Conservation (phyloP, 1,284 basidiomycete genomes). For the Sanguinoderma infundibulare region DNA sequence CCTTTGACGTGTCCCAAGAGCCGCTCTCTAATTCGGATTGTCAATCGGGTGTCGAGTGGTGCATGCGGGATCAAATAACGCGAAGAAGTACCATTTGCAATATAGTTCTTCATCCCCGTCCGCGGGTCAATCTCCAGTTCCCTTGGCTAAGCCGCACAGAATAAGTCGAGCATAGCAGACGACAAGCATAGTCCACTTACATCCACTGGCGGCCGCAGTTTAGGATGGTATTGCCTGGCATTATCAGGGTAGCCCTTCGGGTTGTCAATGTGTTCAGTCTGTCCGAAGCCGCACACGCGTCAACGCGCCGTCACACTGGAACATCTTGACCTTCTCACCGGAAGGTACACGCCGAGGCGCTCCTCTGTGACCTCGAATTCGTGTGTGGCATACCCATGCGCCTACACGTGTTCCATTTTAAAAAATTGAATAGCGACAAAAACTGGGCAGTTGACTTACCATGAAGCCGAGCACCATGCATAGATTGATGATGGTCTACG, state of each 20-base stretch:
- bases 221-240: conserved; percentile 75
- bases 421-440: background rate
- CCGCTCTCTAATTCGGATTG: conserved; percentile 59
- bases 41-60: background rate
- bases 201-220: conserved; percentile 74
- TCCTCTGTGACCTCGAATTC: conserved; percentile 94
- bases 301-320: no score
- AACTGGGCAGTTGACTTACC: conserved; percentile 39
- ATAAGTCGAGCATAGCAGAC: conserved; percentile 23
- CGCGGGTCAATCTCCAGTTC: conserved; percentile 88
- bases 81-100: conserved; percentile 71
- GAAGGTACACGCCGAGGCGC: conserved; percentile 86
- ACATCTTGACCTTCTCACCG: conserved; percentile 45
- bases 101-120: conserved; percentile 97
- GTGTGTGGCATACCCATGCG: conserved; percentile 83
- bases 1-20: conserved; percentile 88
- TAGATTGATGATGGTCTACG: conserved; percentile 88
- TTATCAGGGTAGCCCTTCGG: conserved; percentile 89
- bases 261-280: conserved; percentile 90
- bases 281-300: background rate
- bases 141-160: conserved; percentile 49
- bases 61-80: no score
- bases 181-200: conserved; percentile 37
- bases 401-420: conserved; percentile 42
- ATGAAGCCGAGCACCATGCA: conserved; percentile 90